phyloP scores from a whole-genome alignment of 306 rosid species.

The Vigna trinervia region DNA sequence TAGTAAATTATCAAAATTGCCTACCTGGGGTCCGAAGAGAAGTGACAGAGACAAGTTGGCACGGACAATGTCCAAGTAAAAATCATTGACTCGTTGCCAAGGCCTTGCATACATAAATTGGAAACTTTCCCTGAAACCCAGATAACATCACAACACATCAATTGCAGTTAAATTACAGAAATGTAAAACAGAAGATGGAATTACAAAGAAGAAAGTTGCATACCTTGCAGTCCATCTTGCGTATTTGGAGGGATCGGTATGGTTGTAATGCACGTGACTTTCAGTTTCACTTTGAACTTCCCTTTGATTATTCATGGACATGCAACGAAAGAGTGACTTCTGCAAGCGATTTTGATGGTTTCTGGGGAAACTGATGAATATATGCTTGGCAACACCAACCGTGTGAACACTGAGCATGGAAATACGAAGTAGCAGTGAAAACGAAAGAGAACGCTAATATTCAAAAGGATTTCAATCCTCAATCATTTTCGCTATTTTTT shows the following conservation, averaged over 20 bases:
- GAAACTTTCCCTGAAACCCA: conserved; percentile 67
- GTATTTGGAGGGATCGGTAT: conserved; percentile 65
- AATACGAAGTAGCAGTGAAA: neutral
- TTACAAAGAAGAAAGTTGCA: neutral
- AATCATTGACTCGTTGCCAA: conserved; percentile 74
- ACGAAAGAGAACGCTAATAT: neutral
- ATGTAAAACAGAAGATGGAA: neutral
- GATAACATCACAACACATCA: neutral
- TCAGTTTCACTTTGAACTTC: conserved; percentile 12
- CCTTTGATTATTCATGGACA: conserved; percentile 54
- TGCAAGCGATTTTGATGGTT: neutral
- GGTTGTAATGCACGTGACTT: conserved; percentile 70
- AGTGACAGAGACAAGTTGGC: conserved; percentile 53
- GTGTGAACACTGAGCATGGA: neutral
- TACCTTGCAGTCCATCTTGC: conserved; percentile 84
- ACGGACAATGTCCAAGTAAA: conserved; percentile 63
- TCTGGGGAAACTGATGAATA: conserved; percentile 2
- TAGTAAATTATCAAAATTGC: conserved; percentile 25
- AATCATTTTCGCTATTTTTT: too few relatives aligned
- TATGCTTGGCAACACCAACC: neutral
- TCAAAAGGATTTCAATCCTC: neutral
- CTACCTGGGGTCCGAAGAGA: conserved; percentile 65
- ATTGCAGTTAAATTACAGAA: neutral
- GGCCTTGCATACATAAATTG: conserved; percentile 75
- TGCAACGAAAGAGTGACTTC: conserved; percentile 9